Evolutionary conservation across 2,329 filamentous ascomycete genomes (phyloP).

Genomic region (Colletotrichum magnum): DNA sequence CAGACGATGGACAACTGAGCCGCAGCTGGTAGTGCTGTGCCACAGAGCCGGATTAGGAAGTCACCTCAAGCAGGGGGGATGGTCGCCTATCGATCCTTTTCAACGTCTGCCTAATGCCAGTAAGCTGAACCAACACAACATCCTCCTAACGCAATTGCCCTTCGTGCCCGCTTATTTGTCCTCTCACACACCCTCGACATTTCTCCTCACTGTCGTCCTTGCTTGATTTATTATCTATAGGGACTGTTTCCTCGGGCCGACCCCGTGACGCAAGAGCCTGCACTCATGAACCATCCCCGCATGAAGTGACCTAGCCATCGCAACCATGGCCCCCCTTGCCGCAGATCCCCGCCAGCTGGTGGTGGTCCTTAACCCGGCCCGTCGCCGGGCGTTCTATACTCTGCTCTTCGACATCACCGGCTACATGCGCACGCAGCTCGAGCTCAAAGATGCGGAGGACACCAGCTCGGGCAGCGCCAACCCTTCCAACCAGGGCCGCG

Average conservation of each 20-base stretch:
- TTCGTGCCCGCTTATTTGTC: conserved; percentile 3
- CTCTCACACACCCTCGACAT: not conserved
- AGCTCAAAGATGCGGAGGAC: conserved; percentile 50
- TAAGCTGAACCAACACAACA: conserved; percentile 12
- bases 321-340: conserved; percentile 66
- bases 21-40: not conserved
- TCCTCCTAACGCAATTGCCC: not conserved
- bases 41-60: conserved; percentile 11
- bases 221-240: not conserved
- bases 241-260: not conserved
- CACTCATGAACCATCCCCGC: not conserved
- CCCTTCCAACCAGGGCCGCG: conserved; percentile 9
- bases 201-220: not conserved
- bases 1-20: not conserved
- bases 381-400: conserved; percentile 64
- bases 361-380: conserved; percentile 67
- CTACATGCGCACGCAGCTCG: conserved; percentile 68
- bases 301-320: conserved; percentile 35
- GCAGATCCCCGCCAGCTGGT: conserved; percentile 69
- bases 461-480: conserved; percentile 23
- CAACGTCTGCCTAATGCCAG: conserved; percentile 29
- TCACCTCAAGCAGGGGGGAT: not conserved
- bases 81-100: conserved; percentile 16
- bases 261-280: not conserved
- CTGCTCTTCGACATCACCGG: conserved; percentile 66